Base-by-base conservation (phyloP, 78 protist species). In the Dictyostelium purpureum region DNA sequence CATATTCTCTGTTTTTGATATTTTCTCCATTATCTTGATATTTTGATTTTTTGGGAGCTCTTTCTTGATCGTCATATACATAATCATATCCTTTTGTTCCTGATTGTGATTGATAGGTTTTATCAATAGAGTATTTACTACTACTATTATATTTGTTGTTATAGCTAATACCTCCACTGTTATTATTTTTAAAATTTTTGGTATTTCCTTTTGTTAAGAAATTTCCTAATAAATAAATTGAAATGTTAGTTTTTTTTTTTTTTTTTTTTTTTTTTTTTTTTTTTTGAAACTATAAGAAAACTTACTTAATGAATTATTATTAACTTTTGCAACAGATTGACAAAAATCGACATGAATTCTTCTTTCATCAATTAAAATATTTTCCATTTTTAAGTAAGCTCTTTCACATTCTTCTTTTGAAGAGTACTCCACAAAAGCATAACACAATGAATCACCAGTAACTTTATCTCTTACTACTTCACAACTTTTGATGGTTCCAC, bases 381-480 rank as follows among this genome's bases (percentile, higher is more conserved):
- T 98, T 71, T 99, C 97, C 99, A 98, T 98, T 95, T 97, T 98
- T 37, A 91, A 28, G 79, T 97, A 99, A 1, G 99, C 99, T 43
- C 54, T 73, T 57, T 92, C 97, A 28, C 93, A 94, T 52, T 79
- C 92, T 35, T 80, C 71, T 10, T 51, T 69, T 19, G n/a, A 0
- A 21, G 94, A 98, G 52, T 94, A 99, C 87, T 98, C 99, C 26
- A 99, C 85, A 77, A 99, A 99, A 33, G 98, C 99, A 74, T 98
- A 99, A 56, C 94, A 71, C 31, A 97, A 96, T 7, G 96, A 82
- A 16, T 97, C 96, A 42, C 90, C 92, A 6, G 99, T 97, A 65
- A 90, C 79, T 24, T 28, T 4, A 93, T 99, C 99, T 12, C 98
- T 87, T 21, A 98, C 83, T 37, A 99, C 93, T 70, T 97, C 98